Evolutionary conservation across 1,284 basidiomycete species (phyloP).

Genomic region (Ganoderma lingzhi): DNA sequence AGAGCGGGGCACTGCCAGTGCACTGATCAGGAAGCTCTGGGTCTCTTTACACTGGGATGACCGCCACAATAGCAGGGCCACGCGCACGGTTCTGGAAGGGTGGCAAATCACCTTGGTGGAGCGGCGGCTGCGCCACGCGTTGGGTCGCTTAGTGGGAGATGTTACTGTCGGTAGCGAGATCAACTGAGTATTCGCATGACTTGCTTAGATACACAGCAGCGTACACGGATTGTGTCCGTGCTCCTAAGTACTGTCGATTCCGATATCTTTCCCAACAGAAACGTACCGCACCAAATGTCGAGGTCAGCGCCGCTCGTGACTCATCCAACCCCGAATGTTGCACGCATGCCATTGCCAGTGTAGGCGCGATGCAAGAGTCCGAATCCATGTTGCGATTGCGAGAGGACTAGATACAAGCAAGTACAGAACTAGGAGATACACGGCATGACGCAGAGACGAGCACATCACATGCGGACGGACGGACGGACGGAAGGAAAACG

Average conservation of each 20-base stretch:
- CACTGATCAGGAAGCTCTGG: neutral
- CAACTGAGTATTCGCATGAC: too few relatives aligned
- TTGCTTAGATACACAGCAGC: too few relatives aligned
- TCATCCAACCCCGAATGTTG: neutral
- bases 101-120: neutral
- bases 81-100: neutral
- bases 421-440: conserved; percentile 15
- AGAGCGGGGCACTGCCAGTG: neutral
- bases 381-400: neutral
- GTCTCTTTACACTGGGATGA: neutral
- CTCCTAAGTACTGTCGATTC: too few relatives aligned
- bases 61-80: too few relatives aligned
- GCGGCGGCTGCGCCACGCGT: neutral
- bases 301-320: neutral
- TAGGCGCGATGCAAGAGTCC: neutral
- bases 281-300: too few relatives aligned
- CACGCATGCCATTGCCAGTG: conserved; percentile 29
- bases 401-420: conserved; percentile 1
- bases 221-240: too few relatives aligned
- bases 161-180: neutral
- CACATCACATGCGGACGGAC: neutral
- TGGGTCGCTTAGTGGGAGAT: neutral
- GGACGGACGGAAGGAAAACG: neutral
- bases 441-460: conserved; percentile 4
- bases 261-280: too few relatives aligned